phyloP scores from a whole-genome alignment of 805 yeast genomes.

The Teunomyces aglyptinius region DNA sequence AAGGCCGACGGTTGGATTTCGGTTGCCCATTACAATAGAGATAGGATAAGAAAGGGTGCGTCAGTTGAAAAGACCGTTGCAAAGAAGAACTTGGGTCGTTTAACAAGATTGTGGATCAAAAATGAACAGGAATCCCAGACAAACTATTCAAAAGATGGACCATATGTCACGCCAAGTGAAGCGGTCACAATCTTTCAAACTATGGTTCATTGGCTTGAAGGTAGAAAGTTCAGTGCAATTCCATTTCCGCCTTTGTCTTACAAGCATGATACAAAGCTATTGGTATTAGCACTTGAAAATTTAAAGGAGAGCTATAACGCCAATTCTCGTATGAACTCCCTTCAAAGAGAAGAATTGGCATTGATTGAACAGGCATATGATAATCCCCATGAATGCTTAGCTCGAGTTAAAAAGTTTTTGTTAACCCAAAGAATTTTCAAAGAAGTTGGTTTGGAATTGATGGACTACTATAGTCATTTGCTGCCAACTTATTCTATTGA shows the following conservation, averaged over 20 bases:
- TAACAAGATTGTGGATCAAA: conserved; percentile 89
- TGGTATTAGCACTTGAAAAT: conserved; percentile 85
- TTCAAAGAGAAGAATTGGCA: conserved; percentile 90
- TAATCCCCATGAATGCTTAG: conserved; percentile 90
- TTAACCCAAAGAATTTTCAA: conserved; percentile 90
- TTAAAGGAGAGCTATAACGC: conserved; percentile 72
- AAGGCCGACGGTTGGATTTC: conserved; percentile 97
- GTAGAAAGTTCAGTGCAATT: conserved; percentile 77
- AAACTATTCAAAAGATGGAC: conserved; percentile 78
- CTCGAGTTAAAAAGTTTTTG: conserved; percentile 76
- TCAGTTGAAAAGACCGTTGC: conserved; percentile 94
- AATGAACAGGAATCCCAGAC: conserved; percentile 88
- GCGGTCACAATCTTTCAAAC: conserved; percentile 85
- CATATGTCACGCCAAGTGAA: conserved; percentile 79
- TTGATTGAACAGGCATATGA: conserved; percentile 95
- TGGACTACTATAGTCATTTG: conserved; percentile 82
- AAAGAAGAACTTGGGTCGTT: conserved; percentile 86
- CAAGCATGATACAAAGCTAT: conserved; percentile 87
- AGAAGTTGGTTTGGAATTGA: conserved; percentile 83
- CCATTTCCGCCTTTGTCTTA: conserved; percentile 92
- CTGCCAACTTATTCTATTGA: conserved; percentile 86
- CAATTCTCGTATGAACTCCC: conserved; percentile 73
- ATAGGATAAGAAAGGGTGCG: conserved; percentile 82
- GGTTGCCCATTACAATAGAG: conserved; percentile 90
- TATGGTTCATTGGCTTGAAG: conserved; percentile 89